Conservation (phyloP, 2,329 filamentous ascomycete genomes). For the Amphichorda felina region DNA sequence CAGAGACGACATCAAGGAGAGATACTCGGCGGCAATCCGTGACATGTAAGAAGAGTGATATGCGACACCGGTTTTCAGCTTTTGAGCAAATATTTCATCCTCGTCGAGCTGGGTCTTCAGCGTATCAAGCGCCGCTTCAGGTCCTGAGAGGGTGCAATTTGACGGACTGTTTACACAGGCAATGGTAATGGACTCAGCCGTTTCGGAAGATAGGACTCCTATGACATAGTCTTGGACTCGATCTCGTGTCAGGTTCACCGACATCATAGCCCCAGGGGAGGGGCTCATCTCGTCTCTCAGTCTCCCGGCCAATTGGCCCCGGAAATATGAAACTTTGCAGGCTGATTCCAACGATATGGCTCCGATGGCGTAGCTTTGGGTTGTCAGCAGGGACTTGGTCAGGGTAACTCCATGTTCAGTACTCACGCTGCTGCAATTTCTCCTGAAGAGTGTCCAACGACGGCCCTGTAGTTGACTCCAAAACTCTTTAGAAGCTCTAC, state of each 20-base stretch:
- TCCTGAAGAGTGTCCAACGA: conserved; percentile 25
- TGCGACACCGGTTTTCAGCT: conserved; percentile 7
- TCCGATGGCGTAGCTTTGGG: conserved; percentile 8
- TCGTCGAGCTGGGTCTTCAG: conserved; percentile 2
- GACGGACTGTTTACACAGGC: conserved; percentile 7
- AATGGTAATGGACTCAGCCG: conserved; percentile 31
- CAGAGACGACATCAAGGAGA: conserved; percentile 15
- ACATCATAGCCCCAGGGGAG: conserved; percentile 4
- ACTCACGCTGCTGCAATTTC: conserved; percentile 25
- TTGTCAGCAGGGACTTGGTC: background rate
- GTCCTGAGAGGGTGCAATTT: conserved; percentile 5
- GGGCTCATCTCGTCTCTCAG: too few relatives aligned
- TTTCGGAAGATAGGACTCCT: conserved; percentile 29
- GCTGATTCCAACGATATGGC: conserved; percentile 5
- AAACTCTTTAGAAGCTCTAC: conserved; percentile 20
- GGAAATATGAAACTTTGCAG: conserved; percentile 1
- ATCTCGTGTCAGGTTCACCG: conserved; percentile 2
- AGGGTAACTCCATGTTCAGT: background rate
- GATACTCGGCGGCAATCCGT: conserved; percentile 10
- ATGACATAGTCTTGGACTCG: conserved; percentile 1
- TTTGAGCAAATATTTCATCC: conserved; percentile 5
- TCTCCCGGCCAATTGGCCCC: background rate
- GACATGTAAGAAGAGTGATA: conserved; percentile 8
- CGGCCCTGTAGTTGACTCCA: conserved; percentile 15
- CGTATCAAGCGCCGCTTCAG: conserved; percentile 2